Base-by-base conservation (phyloP, 768 basidiomycete species). In the Boletus sp. region DNA sequence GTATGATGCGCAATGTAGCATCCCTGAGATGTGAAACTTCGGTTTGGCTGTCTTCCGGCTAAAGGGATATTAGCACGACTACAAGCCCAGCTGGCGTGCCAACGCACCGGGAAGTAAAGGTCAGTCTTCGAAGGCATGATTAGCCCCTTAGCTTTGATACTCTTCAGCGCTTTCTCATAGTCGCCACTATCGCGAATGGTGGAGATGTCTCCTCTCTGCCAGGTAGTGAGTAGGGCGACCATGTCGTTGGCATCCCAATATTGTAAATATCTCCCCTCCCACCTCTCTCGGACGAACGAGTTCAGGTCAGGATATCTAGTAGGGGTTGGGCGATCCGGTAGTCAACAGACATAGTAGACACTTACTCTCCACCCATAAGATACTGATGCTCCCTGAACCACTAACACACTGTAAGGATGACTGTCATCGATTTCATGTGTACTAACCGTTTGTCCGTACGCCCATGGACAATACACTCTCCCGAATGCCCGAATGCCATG, bases 81-180 rank as follows among this genome's bases (percentile, higher is more conserved):
- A 17, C 33, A 39, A 41, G 7, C 17, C 19, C 15, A 29, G 15
- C 7, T 32, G 9, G 32, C 5, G n/a, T 38, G 11, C 15, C 25
- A 40, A 60, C 62, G 41, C 55, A 82, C 81, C 34, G 83, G 76
- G 64, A 84, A 84, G 62, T 82, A 83, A 37, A 84, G 64, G 58
- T 83, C 83, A 2, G 82, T 83, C 69, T 79, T 82, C 52, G 75
- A 77, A 19, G 83, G 83, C 80, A 84, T 83, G 33, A 84, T 77
- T 35, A 84, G 62, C 1, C 75, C 83, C 51, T 74, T 78, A 1
- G 80, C 79, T 55, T 77, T 77, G 63, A 84, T 79, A 15, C 60
- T 63, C 11, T 64, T 64, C 55, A 83, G 58, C 38, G 72, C 70
- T 34, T 70, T 74, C 43, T 64, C 70, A 29, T 80, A 71, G 58